These are phyloP conservation scores for Colletotrichum tropicale DNA, from an alignment of 2,329 filamentous ascomycete genomes.

Conservation along the genomic window DNA sequence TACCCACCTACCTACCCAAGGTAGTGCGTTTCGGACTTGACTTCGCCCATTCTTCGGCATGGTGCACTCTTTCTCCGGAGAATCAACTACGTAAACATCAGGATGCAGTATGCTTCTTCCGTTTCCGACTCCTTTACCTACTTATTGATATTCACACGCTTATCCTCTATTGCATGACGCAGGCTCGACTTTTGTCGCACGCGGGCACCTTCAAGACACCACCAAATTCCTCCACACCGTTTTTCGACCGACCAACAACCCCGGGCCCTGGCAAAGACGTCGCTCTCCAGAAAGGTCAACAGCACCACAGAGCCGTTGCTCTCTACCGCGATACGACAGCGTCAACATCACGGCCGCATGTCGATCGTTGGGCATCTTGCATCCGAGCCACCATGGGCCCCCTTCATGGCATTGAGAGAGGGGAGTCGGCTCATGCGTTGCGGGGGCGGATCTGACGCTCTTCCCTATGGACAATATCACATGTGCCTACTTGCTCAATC, in stretches of 20 bases:
- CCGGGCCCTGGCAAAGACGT: too few relatives aligned
- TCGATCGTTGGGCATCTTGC: too few relatives aligned
- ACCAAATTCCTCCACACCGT: accelerated
- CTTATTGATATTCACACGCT: accelerated
- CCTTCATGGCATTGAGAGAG: background rate
- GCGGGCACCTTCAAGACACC: accelerated
- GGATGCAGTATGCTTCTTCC: accelerated
- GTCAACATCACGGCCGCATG: accelerated
- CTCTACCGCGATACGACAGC: accelerated
- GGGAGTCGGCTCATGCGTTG: background rate
- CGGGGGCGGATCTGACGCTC: accelerated
- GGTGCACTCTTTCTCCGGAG: background rate
- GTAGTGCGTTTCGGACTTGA: background rate
- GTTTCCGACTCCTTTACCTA: too few relatives aligned
- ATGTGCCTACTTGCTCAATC: accelerated
- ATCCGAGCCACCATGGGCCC: background rate
- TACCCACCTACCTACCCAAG: too few relatives aligned
- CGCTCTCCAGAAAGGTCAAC: accelerated
- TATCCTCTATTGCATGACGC: too few relatives aligned
- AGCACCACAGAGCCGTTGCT: accelerated
- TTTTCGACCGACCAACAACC: too few relatives aligned
- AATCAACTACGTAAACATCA: accelerated
- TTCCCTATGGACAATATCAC: background rate
- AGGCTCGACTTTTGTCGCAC: too few relatives aligned
- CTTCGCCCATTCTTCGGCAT: background rate